Percentiles rank a stretch among this genome's conserved stretches.
Conservation (phyloP, 1,284 basidiomycete genomes). For the Apiotrichum brassicae region DNA sequence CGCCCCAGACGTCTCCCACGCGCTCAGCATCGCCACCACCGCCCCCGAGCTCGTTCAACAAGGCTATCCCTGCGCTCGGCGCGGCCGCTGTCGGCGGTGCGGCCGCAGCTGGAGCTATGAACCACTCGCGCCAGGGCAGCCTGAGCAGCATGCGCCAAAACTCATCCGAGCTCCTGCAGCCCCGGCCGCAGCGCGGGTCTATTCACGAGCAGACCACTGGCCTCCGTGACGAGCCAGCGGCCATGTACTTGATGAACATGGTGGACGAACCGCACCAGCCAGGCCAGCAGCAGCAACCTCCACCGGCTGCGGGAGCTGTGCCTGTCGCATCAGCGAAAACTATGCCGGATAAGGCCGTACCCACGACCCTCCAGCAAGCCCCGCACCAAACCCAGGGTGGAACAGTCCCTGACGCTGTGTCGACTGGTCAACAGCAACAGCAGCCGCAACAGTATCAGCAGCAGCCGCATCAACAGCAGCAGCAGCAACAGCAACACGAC, state of each 20-base stretch:
- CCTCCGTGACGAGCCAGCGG: constrained; percentile 39
- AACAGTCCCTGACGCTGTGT: not conserved
- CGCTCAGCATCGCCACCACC: not conserved
- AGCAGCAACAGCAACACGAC: not conserved
- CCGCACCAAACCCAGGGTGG: not conserved
- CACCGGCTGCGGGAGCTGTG: constrained; percentile 1
- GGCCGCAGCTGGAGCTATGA: not conserved
- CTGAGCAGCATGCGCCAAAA: constrained; percentile 2
- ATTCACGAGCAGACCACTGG: constrained; percentile 3
- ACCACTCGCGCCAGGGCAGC: not conserved
- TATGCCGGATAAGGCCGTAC: not conserved
- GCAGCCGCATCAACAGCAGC: not conserved
- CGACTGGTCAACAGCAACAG: not conserved
- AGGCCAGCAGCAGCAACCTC: not conserved
- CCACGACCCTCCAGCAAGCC: too few relatives aligned
- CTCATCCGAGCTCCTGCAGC: constrained; percentile 1
- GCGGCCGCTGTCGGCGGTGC: not conserved
- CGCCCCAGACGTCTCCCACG: not conserved
- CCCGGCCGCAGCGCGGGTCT: constrained; percentile 15
- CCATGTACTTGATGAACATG: constrained; percentile 44
- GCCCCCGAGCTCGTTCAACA: not conserved
- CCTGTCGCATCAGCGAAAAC: too few relatives aligned
- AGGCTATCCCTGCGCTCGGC: not conserved
- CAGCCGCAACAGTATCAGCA: not conserved
- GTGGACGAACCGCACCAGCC: constrained; percentile 32